A percentile compares a stretch with the other conserved stretches of the same genome.
Evolutionary conservation across 2,329 filamentous ascomycete species (phyloP).

Genomic region (Exophiala spinifera): DNA sequence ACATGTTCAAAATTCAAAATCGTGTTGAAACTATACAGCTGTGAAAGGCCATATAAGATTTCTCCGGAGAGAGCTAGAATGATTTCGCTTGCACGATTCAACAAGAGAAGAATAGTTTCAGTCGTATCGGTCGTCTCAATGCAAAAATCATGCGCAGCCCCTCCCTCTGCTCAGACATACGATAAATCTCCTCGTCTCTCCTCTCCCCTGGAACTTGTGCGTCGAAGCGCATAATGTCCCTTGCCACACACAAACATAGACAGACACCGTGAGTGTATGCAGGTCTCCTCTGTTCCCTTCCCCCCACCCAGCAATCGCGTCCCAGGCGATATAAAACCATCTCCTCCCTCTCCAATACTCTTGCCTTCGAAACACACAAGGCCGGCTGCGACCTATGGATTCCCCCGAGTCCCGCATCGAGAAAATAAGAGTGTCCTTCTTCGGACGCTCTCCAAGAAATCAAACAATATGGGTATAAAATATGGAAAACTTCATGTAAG

Average conservation of each 20-base stretch:
- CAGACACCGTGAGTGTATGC: too few species aligned
- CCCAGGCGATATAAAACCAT: too few species aligned
- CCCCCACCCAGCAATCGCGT: too few species aligned
- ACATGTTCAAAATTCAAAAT: background rate
- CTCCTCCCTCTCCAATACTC: too few species aligned
- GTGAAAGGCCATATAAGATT: too few species aligned
- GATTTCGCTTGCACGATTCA: slow-evolving; percentile 4
- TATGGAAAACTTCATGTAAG: background rate
- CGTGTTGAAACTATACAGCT: too few species aligned
- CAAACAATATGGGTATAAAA: slow-evolving; percentile 12
- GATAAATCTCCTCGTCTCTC: too few species aligned
- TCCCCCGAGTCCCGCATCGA: too few species aligned
- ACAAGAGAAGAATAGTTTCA: slow-evolving; percentile 1
- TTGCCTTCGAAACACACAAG: background rate
- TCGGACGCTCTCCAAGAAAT: slow-evolving; percentile 17
- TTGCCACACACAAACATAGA: background rate
- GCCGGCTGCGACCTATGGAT: slow-evolving; percentile 18
- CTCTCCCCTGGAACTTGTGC: too few species aligned
- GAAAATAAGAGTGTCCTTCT: too few species aligned
- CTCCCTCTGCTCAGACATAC: background rate
- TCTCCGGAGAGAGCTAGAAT: too few species aligned
- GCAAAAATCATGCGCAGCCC: slow-evolving; percentile 1
- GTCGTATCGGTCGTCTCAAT: slow-evolving; percentile 13
- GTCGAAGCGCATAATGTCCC: background rate
- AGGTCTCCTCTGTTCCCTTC: too few species aligned